Base-by-base conservation (phyloP, 139 green algal genomes). In the Gonium pectorale region DNA sequence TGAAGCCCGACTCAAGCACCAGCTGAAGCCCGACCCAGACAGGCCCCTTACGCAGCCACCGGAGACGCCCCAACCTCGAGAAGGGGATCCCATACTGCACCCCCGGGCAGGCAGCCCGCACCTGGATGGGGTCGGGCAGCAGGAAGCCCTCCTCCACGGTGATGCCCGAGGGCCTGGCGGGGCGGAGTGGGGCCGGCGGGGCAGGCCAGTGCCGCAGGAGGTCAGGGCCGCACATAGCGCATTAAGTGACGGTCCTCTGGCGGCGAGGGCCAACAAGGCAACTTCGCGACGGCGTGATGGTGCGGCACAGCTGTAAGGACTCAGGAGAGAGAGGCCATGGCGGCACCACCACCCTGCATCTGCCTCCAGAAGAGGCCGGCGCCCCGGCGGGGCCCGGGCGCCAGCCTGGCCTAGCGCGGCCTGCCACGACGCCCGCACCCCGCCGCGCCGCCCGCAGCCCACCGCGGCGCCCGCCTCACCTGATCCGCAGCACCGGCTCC, bases 401-500 rank as follows among this genome's bases (percentile, higher is more conserved):
- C 21, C n/a, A 22, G 41, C 62, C 9, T n/a, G 22, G 15, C n/a
- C 6, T n/a, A 64, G 56, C 56, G 19, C 6, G 19, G 22, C 19
- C 56, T 22, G 56, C 19, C 56, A 64, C 56, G n/a, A 35, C 9
- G 19, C 56, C 56, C 9, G 9, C 56, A 64, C n/a, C 19, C 15
- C 15, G 9, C 15, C 22, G 56, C 22, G 22, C 56, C 29, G 19
- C 31, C 26, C 9, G 6, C 41, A 8, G 35, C 43, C 8, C 17
- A 31, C 35, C 35, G 22, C 41, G 6, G 5, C 31, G 21, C 17
- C 33, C 4, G 21, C n/a, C 35, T n/a, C 31, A 84, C 62, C 63
- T 85, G 63, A 78, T 77, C 35, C 64, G 64, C 31, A 85, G 64
- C 35, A 85, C 64, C 13, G 79, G 79, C 64, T 85, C 79, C 33